phyloP scores from a whole-genome alignment of 257 asterid genomes.

The Datura wrightii region DNA sequence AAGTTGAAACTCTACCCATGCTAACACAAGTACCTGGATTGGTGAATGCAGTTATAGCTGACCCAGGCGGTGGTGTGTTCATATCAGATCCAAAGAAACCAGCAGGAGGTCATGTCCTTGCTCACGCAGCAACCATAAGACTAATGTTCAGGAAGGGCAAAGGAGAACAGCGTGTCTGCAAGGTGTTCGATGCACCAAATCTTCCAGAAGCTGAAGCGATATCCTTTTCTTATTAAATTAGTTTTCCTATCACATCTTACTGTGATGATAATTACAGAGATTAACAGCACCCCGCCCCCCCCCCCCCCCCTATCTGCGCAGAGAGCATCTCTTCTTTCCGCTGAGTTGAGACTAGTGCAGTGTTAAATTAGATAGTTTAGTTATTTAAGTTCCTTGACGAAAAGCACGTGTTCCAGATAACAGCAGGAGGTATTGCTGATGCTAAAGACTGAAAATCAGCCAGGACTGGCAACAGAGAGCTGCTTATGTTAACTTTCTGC shows the following conservation, averaged over 20 bases:
- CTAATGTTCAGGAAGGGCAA: slow-evolving; percentile 99
- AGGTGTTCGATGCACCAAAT: slow-evolving; percentile 97
- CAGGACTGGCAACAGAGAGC: background rate
- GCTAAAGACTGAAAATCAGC: slow-evolving; percentile 71
- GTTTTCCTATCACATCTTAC: slow-evolving; percentile 24
- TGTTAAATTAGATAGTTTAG: background rate
- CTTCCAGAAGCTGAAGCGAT: slow-evolving; percentile 99
- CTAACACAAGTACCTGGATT: slow-evolving; percentile 30
- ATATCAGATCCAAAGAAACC: slow-evolving; percentile 98
- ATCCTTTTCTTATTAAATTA: slow-evolving; percentile 58
- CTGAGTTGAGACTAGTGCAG: background rate
- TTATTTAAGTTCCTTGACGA: slow-evolving; percentile 48
- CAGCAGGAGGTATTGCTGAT: slow-evolving; percentile 97
- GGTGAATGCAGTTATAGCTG: slow-evolving; percentile 88
- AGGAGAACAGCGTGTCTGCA: slow-evolving; percentile 99
- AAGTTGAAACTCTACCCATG: background rate
- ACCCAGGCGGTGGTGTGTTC: slow-evolving; percentile 98
- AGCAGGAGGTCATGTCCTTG: slow-evolving; percentile 98
- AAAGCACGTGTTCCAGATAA: slow-evolving; percentile 82
- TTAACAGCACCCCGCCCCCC: background rate
- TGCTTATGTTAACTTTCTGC: background rate
- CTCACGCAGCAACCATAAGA: slow-evolving; percentile 95
- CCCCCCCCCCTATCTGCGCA: no score
- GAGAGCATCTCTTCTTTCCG: slow-evolving; percentile 13
- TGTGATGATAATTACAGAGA: background rate